These are phyloP conservation scores for Fusarium torreyae DNA, from an alignment of 2,329 filamentous ascomycete genomes.

Conservation along the genomic window DNA sequence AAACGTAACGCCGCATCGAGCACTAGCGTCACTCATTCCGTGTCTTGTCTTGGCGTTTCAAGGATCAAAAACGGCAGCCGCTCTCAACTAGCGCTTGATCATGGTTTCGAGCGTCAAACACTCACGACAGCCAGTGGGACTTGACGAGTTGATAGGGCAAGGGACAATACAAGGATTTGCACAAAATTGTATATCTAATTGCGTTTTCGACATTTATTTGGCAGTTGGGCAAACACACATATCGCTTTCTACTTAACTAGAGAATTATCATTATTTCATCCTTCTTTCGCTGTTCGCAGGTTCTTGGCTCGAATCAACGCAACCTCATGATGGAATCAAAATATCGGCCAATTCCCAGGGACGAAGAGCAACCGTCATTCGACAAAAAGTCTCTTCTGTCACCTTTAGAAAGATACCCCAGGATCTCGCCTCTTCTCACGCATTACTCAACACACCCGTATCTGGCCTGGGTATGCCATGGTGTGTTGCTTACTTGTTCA, in stretches of 20 bases:
- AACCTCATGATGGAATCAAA: slow-evolving; percentile 10
- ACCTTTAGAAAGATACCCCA: slow-evolving; percentile 2
- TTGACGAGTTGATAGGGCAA: fast-evolving
- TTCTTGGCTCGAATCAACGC: neutral
- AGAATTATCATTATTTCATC: neutral
- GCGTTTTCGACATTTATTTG: neutral
- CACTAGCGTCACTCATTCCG: slow-evolving; percentile 9
- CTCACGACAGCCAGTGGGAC: neutral
- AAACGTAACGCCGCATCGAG: neutral
- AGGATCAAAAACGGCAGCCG: neutral
- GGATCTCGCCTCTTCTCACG: neutral
- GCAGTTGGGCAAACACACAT: neutral
- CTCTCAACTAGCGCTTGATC: neutral
- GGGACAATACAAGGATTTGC: neutral
- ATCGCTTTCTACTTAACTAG: neutral
- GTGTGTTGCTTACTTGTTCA: slow-evolving; percentile 26
- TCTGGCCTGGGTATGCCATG: slow-evolving; percentile 36
- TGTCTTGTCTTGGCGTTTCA: slow-evolving; percentile 36
- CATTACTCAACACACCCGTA: neutral
- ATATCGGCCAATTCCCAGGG: slow-evolving; percentile 21
- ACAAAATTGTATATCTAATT: neutral
- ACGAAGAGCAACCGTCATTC: slow-evolving; percentile 30
- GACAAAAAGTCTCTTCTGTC: slow-evolving; percentile 34
- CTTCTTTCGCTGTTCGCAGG: too few species aligned
- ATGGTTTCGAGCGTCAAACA: neutral